Base-by-base conservation (phyloP, 305 asterid species). In the Plantago rigida region DNA sequence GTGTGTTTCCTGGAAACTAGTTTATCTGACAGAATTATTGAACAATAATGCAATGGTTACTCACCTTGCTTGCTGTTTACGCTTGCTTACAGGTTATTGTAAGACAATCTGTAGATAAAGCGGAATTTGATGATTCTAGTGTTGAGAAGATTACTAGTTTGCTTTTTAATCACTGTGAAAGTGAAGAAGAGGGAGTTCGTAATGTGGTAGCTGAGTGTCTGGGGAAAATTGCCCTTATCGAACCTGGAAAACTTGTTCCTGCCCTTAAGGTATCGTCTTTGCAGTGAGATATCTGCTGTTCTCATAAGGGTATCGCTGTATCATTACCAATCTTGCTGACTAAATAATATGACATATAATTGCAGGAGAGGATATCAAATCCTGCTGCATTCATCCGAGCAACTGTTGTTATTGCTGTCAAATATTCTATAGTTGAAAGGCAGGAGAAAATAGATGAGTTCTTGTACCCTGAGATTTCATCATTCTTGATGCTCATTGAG, bases 101-200 rank as follows among this genome's bases (percentile, higher is more conserved):
- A 53, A 79, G 99, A 68, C 99, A 93, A 72, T 93, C 97, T 48
- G 99, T 93, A 53, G 97, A 93, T 73, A 93, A 87, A 77, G 96
- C 97, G 14, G 99, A 93, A 67, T 93, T 93, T 75, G 96, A 89
- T 69, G 85, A 87, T 74, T 82, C 95, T 45, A 93, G 94, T 71
- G 99, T 93, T 52, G 94, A 80, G 72, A 93, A 89, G 83, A 93
- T 93, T 74, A 86, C 94, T 47, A 80, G 75, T 69, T 77, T 93
- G 79, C 92, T 93, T 47, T 93, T 93, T 69, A 93, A 87, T 78
- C 99, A 89, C 72, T 89, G 96, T 69, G 99, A 93, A 84, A 93
- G 99, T 65, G 99, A 93, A 54, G 97, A 93, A 77, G 99, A 93
- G 83, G 99, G 99, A 47, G 95, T 93, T 72, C 96, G 99, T 69